Base-by-base conservation (phyloP, 768 basidiomycete species). In the Tricholoma sp. region DNA sequence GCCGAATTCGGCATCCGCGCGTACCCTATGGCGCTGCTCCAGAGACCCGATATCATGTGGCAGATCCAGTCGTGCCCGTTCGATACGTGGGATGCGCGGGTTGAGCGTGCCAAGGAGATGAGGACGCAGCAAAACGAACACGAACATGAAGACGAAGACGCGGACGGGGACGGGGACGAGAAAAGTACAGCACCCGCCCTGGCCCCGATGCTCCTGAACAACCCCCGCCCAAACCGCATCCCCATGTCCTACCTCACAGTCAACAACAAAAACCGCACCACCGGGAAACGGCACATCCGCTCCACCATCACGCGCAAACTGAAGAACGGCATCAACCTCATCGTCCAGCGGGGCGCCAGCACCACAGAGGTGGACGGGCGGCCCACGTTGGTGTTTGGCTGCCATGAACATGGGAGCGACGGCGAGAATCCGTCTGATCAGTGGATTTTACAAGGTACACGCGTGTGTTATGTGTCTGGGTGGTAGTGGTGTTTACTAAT, bases 341-440 rank as follows among this genome's bases (percentile, higher is more conserved):
- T 81, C 33, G 72, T 75, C 20, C 64, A 68, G 4, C 73, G 76
- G 4, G 77, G 76, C 0, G 78, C 78, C 12, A 62, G 74, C 42
- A 66, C 61, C 29, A 57, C 50, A 6, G 54, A 65, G 18, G 42
- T 44, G 28, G 56, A 66, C 20, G 58, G 64, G 29, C 60, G 58
- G 24, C 53, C 20, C 20, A 57, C 53, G 29, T 49, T 70, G 2
- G 59, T 66, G 4, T 58, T 69, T 28, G 55, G 65, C n/a, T n/a
- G 51, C 63, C n/a, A n/a, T n/a, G n/a, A n/a, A n/a, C n/a, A n/a
- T n/a, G n/a, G 70, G 9, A 42, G 60, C 0, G 68, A 70, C 31
- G 64, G 63, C 42, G 45, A 53, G 59, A 50, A 50, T 24, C 24
- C n/a, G n/a, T n/a, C 24, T 63, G 59, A 29, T 45, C 56, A 63